Conservation (phyloP, 768 basidiomycete genomes). For the Pleurotus cornucopiae region DNA sequence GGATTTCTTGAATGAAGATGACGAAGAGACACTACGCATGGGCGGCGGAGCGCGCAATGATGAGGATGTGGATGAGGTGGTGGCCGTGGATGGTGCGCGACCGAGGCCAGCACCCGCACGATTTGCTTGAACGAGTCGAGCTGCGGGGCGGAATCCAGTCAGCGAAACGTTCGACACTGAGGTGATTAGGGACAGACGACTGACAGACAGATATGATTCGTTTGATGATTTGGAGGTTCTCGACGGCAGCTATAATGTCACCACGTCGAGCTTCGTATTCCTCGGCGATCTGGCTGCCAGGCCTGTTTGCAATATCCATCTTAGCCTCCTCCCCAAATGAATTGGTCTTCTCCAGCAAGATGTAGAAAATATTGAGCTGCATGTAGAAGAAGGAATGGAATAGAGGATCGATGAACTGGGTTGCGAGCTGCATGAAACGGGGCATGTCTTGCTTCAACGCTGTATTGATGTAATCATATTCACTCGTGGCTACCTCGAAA, state of each 20-base stretch:
- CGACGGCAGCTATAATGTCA: conserved; percentile 76
- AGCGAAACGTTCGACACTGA: background rate
- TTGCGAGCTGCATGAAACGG: conserved; percentile 83
- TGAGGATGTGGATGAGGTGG: conserved; percentile 15
- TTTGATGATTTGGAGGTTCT: conserved; percentile 78
- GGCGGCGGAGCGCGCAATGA: conserved; percentile 28
- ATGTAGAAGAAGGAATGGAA: conserved; percentile 99
- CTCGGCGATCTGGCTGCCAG: conserved; percentile 64
- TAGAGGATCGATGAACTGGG: conserved; percentile 92
- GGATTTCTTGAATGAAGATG: conserved; percentile 39
- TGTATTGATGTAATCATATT: conserved; percentile 91
- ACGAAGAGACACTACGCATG: conserved; percentile 40
- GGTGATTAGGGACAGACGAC: conserved; percentile 20
- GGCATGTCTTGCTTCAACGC: conserved; percentile 90
- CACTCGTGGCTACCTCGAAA: conserved; percentile 86
- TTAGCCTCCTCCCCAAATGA: conserved; percentile 76
- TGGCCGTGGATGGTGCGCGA: conserved; percentile 31
- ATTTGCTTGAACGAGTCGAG: conserved; percentile 62
- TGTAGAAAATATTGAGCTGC: conserved; percentile 96
- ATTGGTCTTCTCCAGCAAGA: conserved; percentile 92
- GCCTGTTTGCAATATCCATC: conserved; percentile 64
- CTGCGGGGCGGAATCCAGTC: conserved; percentile 26
- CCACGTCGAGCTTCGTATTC: conserved; percentile 82
- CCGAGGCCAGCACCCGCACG: conserved; percentile 28
- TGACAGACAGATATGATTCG: conserved; percentile 81